Evolutionary conservation across 306 rosid genomes (phyloP), one percentile per base, ranked within the genome.

Genomic region (Phaseolus lunatus): DNA sequence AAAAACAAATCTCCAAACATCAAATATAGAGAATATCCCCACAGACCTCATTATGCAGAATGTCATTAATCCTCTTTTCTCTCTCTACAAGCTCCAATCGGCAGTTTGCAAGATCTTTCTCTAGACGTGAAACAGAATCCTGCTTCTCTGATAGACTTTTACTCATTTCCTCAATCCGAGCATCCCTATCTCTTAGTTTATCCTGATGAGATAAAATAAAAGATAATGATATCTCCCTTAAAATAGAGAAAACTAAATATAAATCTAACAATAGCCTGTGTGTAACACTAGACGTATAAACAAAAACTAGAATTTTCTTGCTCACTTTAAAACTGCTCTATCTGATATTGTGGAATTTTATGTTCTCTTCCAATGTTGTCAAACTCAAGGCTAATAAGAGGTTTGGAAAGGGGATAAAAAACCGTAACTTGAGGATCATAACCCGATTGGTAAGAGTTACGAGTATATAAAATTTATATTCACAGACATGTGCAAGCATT

Each of bases 31-130:
- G 18, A 50, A 44, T 69, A 53, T 26, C 74, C 74, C 9, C n/a
- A 7, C 31, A 26, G 44, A 95, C 99, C 97, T 95, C 97, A 76
- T 33, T 69, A 57, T 84, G 90, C 67, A 77, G 67, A 68, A 72
- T 65, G 5, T 86, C 97, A 43, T 84, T 88, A 80, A 92, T 76
- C 81, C 78, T 90, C 83, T 83, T 95, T 72, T 92, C 99, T 61
- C 73, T 87, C 78, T 88, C 96, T 37, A 31, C 63, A 80, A 95
- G 87, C 69, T 92, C 94, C 14, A 15, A 47, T 80, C 83, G 88
- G 86, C 88, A 81, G 73, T 81, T 92, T 9, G 91, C 86, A 79
- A 92, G 87, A 77, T 88, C 93, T 62, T 78, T 85, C 87, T 92
- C 97, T 62, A 95, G 59, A 68, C 57, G 84, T 20, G 89, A 86